Evolutionary conservation across 2,329 filamentous ascomycete species (phyloP).

Genomic region (Metarhizium album): DNA sequence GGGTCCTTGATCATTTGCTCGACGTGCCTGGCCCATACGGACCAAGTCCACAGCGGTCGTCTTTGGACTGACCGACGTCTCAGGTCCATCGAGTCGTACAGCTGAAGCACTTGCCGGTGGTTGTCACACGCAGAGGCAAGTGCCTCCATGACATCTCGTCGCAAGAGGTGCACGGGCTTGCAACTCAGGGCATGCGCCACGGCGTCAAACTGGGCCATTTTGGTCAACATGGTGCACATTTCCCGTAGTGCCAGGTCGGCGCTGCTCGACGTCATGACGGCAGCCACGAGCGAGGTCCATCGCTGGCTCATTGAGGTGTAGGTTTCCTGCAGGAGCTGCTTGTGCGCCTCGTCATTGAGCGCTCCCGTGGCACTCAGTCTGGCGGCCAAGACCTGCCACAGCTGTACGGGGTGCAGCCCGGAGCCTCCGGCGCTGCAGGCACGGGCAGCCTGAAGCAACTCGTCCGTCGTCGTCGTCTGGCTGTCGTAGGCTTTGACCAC

Average conservation of each 20-base stretch:
- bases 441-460: conserved; percentile 8
- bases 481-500: conserved; percentile 11
- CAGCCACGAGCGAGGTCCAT: conserved; percentile 10
- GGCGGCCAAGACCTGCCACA: conserved; percentile 13
- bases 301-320: conserved; percentile 10
- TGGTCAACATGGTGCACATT: conserved; percentile 8
- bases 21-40: conserved; percentile 21
- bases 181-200: conserved; percentile 6
- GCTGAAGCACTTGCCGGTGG: conserved; percentile 14
- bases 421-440: not conserved
- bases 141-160: conserved; percentile 8
- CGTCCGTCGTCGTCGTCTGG: conserved; percentile 6
- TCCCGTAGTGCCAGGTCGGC: conserved; percentile 5
- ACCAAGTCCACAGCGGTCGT: conserved; percentile 19
- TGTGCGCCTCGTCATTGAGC: conserved; percentile 3
- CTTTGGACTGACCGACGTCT: conserved; percentile 1
- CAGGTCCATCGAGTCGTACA: conserved; percentile 12
- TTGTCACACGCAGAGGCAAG: conserved; percentile 13
- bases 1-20: conserved; percentile 23
- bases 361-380: conserved; percentile 7
- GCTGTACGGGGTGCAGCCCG: conserved; percentile 9
- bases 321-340: conserved; percentile 5
- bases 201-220: conserved; percentile 9
- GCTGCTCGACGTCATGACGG: conserved; percentile 3
- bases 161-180: conserved; percentile 2